phyloP scores from a whole-genome alignment of 768 basidiomycete genomes.

The Phaeotremella skinneri region DNA sequence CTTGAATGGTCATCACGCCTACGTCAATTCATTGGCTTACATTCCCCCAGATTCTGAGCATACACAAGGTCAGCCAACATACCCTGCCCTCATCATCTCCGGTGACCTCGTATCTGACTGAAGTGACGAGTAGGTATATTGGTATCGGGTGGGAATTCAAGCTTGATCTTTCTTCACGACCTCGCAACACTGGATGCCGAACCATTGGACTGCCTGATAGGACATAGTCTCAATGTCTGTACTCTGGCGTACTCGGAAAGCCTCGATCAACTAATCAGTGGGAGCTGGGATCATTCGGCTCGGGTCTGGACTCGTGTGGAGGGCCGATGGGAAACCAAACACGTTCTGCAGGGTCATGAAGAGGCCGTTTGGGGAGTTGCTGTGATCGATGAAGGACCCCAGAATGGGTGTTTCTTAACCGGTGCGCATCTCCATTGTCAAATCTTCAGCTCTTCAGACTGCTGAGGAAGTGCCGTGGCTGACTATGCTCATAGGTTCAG shows the following conservation, averaged over 20 bases:
- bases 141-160: slow-evolving; percentile 41
- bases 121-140: slow-evolving; percentile 13
- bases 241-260: slow-evolving; percentile 25
- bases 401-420: slow-evolving; percentile 37
- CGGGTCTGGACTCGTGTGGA: slow-evolving; percentile 35
- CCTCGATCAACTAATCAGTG: slow-evolving; percentile 38
- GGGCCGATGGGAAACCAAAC: slow-evolving; percentile 22
- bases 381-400: slow-evolving; percentile 33
- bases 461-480: too few species aligned
- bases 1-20: slow-evolving; percentile 38
- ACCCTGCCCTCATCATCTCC: background rate
- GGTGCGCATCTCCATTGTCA: slow-evolving; percentile 20
- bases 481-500: slow-evolving; percentile 3
- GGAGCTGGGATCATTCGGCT: slow-evolving; percentile 50
- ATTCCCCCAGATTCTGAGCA: slow-evolving; percentile 19
- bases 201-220: slow-evolving; percentile 26
- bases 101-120: background rate
- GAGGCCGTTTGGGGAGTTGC: slow-evolving; percentile 49
- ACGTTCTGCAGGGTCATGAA: slow-evolving; percentile 40
- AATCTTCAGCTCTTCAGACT: background rate
- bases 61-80: slow-evolving; percentile 9
- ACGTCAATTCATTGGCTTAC: slow-evolving; percentile 45
- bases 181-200: slow-evolving; percentile 22
- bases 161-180: slow-evolving; percentile 39
- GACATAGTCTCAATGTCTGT: slow-evolving; percentile 42